Percentiles rank a stretch among this genome's conserved stretches.
Evolutionary conservation across 140 eudicot genomes (phyloP).

Genomic region (Anethum foeniculum): DNA sequence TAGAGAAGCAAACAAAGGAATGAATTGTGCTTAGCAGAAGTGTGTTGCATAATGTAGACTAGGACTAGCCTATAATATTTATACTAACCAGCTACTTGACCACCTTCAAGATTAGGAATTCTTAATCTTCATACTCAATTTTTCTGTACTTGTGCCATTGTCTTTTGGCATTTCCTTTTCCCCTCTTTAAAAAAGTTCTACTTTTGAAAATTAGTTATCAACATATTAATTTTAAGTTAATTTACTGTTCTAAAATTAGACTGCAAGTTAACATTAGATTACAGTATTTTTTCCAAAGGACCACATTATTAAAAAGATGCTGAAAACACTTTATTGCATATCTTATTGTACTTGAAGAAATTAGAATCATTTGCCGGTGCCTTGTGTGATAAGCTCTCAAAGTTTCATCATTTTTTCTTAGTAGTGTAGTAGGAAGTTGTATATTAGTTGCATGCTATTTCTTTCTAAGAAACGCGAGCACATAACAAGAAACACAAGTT

Average conservation of each 20-base stretch:
- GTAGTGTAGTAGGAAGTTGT: neutral
- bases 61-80: neutral
- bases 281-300: neutral
- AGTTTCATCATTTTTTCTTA: neutral
- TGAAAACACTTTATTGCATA: neutral
- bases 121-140: neutral
- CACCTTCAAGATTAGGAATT: neutral
- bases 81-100: slow-evolving; percentile 1
- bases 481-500: neutral
- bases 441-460: neutral
- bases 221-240: neutral
- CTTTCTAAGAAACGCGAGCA: neutral
- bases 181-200: neutral
- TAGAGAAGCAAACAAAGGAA: neutral
- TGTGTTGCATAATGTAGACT: neutral
- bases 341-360: neutral
- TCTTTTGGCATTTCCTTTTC: neutral
- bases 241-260: neutral
- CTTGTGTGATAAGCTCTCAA: neutral
- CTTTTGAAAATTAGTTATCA: neutral
- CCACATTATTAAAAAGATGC: neutral
- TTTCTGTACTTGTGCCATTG: neutral
- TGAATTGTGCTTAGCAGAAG: neutral
- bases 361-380: neutral
- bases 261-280: slow-evolving; percentile 1